Evolutionary conservation across 345 rosid genomes (phyloP).

Genomic region (Pelargonium nanum): DNA sequence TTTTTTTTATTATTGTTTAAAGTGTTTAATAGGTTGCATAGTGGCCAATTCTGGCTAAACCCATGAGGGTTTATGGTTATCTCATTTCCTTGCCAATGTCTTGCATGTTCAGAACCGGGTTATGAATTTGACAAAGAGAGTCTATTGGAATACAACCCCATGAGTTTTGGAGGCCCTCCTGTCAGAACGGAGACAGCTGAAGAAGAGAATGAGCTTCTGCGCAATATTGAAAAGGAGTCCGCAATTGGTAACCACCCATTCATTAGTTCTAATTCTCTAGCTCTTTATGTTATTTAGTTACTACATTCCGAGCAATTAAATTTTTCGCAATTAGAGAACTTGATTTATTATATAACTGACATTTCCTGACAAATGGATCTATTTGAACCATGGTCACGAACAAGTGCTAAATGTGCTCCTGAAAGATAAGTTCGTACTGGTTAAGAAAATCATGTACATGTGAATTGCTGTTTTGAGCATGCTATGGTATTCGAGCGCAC

Average conservation of each 20-base stretch:
- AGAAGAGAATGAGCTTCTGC: constrained; percentile 71
- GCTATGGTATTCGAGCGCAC: background rate
- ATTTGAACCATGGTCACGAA: no score
- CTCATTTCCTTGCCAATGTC: constrained; percentile 6
- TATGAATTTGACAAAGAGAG: constrained; percentile 70
- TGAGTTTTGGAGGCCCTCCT: constrained; percentile 97
- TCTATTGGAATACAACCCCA: constrained; percentile 70
- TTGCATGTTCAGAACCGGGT: constrained; percentile 52
- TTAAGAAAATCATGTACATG: background rate
- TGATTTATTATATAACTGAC: no score
- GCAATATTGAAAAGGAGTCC: constrained; percentile 51
- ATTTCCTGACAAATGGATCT: no score
- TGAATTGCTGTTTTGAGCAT: no score
- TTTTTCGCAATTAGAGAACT: background rate
- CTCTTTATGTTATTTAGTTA: background rate
- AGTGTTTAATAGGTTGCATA: background rate
- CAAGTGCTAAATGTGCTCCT: no score
- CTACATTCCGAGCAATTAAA: background rate
- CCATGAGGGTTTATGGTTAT: background rate
- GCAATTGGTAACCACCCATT: constrained; percentile 62
- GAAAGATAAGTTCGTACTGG: background rate
- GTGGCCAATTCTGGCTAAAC: background rate
- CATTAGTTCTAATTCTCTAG: background rate
- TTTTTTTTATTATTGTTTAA: background rate
- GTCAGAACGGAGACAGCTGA: constrained; percentile 56